A percentile compares a stretch with the other conserved stretches of the same genome.
These are phyloP conservation scores for Metarhizium anisopliae DNA, from an alignment of 2,329 filamentous ascomycete species.

Conservation along the genomic window DNA sequence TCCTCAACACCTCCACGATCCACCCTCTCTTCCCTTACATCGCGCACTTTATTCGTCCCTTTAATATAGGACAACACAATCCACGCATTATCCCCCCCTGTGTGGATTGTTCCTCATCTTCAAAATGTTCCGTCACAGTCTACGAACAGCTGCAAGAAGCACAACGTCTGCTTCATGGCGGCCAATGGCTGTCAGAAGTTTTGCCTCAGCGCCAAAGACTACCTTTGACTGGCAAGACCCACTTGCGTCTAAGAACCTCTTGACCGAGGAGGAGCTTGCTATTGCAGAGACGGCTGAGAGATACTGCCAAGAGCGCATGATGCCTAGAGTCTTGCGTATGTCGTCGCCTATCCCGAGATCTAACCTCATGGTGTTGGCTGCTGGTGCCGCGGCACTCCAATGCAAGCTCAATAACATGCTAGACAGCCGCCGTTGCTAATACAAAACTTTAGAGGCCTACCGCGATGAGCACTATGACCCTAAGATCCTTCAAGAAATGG, in stretches of 20 bases:
- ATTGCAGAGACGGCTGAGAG: conserved; percentile 85
- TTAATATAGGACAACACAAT: neutral
- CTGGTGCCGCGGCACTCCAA: neutral
- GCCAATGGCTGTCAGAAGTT: conserved; percentile 21
- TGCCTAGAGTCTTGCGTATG: conserved; percentile 78
- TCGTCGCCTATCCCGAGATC: conserved; percentile 4
- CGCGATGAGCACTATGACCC: conserved; percentile 78
- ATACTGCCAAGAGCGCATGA: conserved; percentile 85
- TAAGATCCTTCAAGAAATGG: conserved; percentile 84
- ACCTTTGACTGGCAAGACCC: conserved; percentile 90
- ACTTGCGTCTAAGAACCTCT: conserved; percentile 60
- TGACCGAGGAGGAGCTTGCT: conserved; percentile 84
- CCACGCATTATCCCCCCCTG: neutral
- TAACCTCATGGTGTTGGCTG: neutral
- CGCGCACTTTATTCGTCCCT: neutral
- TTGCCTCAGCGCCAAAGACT: conserved; percentile 24
- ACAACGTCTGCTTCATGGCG: conserved; percentile 12
- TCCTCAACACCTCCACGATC: conserved; percentile 9
- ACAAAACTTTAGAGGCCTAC: conserved; percentile 57
- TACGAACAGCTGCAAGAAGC: conserved; percentile 19
- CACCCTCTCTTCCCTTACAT: neutral
- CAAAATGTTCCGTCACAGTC: conserved; percentile 22
- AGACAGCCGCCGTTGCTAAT: neutral
- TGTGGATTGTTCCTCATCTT: neutral
- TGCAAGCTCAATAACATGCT: neutral